phyloP scores from a whole-genome alignment of 1,284 basidiomycete species.

The Puccinia coronata region DNA sequence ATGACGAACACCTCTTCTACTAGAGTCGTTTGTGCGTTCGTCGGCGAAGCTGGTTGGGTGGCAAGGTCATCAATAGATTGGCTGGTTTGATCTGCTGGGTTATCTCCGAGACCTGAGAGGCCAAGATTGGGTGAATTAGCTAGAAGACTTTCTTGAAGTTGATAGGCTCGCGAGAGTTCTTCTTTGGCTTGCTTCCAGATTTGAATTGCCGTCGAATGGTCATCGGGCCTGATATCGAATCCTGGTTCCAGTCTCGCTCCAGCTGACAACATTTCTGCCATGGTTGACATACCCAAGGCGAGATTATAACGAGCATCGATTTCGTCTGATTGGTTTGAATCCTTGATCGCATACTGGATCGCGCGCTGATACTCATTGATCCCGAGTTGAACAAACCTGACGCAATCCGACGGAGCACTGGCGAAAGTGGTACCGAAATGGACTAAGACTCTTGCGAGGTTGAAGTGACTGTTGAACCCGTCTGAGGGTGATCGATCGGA shows the following conservation, averaged over 20 bases:
- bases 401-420: not conserved
- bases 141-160: constrained; percentile 30
- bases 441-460: constrained; percentile 27
- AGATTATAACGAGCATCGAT: constrained; percentile 39
- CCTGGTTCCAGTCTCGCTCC: not conserved
- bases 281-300: not conserved
- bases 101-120: not conserved
- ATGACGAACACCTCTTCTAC: constrained; percentile 28
- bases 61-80: not conserved
- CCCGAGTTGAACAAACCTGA: constrained; percentile 2
- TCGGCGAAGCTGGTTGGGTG: not conserved
- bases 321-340: constrained; percentile 10
- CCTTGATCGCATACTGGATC: not conserved
- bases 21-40: not conserved
- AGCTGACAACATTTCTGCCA: constrained; percentile 25
- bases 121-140: not conserved
- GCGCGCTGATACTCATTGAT: constrained; percentile 19
- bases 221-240: not conserved
- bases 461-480: constrained; percentile 34
- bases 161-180: constrained; percentile 9
- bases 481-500: not conserved
- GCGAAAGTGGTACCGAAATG: constrained; percentile 21
- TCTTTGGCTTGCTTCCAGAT: constrained; percentile 20
- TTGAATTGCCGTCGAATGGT: not conserved
- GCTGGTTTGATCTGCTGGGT: not conserved